These are phyloP conservation scores for Hypoxylon cercidicola DNA, from an alignment of 495 filamentous ascomycete species.

Conservation along the genomic window DNA sequence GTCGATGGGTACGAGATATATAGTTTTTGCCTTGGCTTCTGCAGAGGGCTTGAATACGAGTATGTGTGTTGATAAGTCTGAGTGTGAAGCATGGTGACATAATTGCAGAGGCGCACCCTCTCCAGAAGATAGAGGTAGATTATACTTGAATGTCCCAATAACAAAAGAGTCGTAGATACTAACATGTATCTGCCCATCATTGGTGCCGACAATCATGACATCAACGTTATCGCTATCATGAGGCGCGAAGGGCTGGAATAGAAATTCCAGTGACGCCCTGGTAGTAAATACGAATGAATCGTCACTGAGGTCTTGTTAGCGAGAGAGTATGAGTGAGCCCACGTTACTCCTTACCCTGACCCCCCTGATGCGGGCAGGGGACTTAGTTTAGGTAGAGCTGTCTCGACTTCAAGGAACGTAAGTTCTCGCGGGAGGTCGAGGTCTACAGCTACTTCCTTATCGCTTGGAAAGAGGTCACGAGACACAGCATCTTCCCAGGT, in stretches of 20 bases:
- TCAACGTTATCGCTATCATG: constrained; percentile 78
- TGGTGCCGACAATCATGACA: constrained; percentile 81
- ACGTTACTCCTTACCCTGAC: constrained; percentile 58
- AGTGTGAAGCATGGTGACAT: constrained; percentile 74
- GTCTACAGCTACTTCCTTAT: constrained; percentile 57
- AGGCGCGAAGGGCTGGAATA: constrained; percentile 70
- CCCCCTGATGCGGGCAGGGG: constrained; percentile 69
- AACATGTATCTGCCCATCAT: constrained; percentile 80
- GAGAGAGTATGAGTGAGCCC: constrained; percentile 1
- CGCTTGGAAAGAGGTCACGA: constrained; percentile 46
- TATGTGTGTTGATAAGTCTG: constrained; percentile 78
- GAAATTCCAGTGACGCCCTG: constrained; percentile 73
- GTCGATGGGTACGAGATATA: constrained; percentile 80
- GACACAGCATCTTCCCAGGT: constrained; percentile 48
- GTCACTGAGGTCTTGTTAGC: constrained; percentile 59
- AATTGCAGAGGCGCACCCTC: constrained; percentile 50
- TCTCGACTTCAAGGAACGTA: constrained; percentile 80
- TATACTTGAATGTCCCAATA: constrained; percentile 72
- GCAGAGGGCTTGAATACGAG: constrained; percentile 64
- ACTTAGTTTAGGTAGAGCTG: constrained; percentile 82
- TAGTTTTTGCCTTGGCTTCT: constrained; percentile 39
- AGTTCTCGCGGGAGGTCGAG: constrained; percentile 85
- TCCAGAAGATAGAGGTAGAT: constrained; percentile 36
- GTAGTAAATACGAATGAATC: constrained; percentile 74
- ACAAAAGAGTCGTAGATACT: constrained; percentile 92